Percentiles rank a stretch among this genome's conserved stretches.
These are phyloP conservation scores for Dovyalis caffra DNA, from an alignment of 345 rosid species.

Conservation along the genomic window DNA sequence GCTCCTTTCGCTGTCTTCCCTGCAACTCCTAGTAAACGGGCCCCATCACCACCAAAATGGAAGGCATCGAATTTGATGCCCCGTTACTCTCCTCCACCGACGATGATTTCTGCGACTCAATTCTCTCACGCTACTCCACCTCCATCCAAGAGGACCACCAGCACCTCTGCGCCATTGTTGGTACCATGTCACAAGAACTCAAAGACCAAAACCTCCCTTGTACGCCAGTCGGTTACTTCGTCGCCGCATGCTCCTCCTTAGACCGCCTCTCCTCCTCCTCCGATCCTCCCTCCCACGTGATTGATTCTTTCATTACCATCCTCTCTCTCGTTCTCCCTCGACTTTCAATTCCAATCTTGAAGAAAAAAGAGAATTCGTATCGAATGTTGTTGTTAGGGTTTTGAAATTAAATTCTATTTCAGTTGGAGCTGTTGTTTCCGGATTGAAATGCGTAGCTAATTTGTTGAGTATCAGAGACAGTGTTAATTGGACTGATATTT, in stretches of 20 bases:
- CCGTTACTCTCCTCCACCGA: neutral
- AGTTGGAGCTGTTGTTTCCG: constrained; percentile 44
- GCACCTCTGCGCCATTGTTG: constrained; percentile 62
- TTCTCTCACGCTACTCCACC: constrained; percentile 49
- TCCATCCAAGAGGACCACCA: constrained; percentile 58
- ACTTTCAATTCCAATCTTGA: constrained; percentile 44
- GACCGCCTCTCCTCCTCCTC: constrained; percentile 47
- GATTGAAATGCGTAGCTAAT: constrained; percentile 61
- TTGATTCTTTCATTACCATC: constrained; percentile 56
- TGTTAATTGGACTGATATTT: constrained; percentile 45
- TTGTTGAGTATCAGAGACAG: constrained; percentile 48
- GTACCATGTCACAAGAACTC: constrained; percentile 70
- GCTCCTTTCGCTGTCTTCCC: neutral
- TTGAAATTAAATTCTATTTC: constrained; percentile 43
- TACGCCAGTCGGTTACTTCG: constrained; percentile 70
- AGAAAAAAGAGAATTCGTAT: constrained; percentile 49
- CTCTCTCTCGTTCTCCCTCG: constrained; percentile 60
- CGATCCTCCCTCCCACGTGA: constrained; percentile 38
- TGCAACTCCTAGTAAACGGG: neutral
- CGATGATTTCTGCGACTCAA: constrained; percentile 54
- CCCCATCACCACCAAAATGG: constrained; percentile 21
- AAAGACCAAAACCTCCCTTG: constrained; percentile 59
- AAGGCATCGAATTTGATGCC: constrained; percentile 34
- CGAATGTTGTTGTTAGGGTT: constrained; percentile 41
- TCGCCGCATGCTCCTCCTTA: constrained; percentile 58